Conservation (phyloP, 768 basidiomycete species). For the Gymnopilus junonius region DNA sequence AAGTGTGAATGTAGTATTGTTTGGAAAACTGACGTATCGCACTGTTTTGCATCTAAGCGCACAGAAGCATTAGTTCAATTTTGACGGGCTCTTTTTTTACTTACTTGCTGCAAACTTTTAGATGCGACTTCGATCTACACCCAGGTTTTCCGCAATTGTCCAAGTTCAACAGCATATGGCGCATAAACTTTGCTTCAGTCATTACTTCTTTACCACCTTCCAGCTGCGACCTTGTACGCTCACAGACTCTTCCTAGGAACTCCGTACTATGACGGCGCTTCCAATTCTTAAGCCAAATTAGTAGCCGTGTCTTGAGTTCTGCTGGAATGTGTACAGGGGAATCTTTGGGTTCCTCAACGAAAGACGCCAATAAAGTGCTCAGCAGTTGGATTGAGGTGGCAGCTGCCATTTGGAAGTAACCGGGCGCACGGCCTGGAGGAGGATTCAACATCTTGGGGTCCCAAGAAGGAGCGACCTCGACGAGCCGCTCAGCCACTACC, state of each 20-base stretch:
- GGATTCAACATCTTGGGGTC: constrained; percentile 23
- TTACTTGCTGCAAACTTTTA: constrained; percentile 23
- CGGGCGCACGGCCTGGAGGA: constrained; percentile 18
- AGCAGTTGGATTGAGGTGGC: constrained; percentile 23
- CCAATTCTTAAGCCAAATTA: constrained; percentile 24
- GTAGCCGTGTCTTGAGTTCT: constrained; percentile 14
- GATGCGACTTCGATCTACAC: constrained; percentile 16
- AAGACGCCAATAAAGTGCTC: constrained; percentile 23
- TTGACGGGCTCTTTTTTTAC: neutral
- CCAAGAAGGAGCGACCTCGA: constrained; percentile 24
- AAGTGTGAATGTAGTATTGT: neutral
- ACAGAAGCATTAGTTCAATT: neutral
- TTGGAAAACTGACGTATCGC: constrained; percentile 18
- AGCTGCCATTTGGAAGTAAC: constrained; percentile 23
- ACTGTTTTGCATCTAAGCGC: constrained; percentile 22
- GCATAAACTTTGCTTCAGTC: constrained; percentile 17
- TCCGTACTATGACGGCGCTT: constrained; percentile 16
- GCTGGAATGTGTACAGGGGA: constrained; percentile 15
- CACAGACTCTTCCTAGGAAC: constrained; percentile 21
- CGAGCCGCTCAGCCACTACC: constrained; percentile 25
- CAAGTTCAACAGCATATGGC: constrained; percentile 23
- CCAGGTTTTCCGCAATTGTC: constrained; percentile 20
- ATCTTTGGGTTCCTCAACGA: constrained; percentile 19
- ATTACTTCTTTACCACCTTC: constrained; percentile 12
- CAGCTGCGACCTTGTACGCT: constrained; percentile 17